These are phyloP conservation scores for Torulaspora globosa DNA, from an alignment of 1,139 yeast genomes.

Conservation along the genomic window DNA sequence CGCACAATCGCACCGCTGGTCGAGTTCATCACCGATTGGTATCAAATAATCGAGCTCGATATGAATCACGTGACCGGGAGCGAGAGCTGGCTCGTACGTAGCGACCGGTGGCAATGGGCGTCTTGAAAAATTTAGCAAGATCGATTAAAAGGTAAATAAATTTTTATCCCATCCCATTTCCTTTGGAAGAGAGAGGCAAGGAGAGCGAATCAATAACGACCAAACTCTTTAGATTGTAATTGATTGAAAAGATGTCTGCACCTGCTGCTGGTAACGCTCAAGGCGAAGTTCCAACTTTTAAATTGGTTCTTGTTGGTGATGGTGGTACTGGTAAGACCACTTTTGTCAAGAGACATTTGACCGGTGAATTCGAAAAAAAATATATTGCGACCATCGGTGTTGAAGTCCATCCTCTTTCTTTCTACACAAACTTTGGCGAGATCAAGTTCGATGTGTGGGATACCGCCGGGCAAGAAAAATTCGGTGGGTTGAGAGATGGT, in stretches of 20 bases:
- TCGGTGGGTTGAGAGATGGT: slow-evolving; percentile 99
- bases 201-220: not conserved
- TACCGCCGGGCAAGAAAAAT: slow-evolving; percentile 99
- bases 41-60: slow-evolving; percentile 18
- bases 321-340: slow-evolving; percentile 99
- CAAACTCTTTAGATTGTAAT: not conserved
- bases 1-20: slow-evolving; percentile 4
- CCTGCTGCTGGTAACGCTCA: slow-evolving; percentile 21
- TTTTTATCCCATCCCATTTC: not conserved
- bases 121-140: not conserved
- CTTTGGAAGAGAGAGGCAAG: not conserved
- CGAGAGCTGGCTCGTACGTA: too few species aligned
- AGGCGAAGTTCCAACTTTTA: slow-evolving; percentile 88
- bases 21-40: slow-evolving; percentile 25
- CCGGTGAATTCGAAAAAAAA: slow-evolving; percentile 99
- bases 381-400: slow-evolving; percentile 99
- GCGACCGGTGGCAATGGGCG: not conserved
- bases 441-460: slow-evolving; percentile 99
- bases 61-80: not conserved
- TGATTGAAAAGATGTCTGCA: slow-evolving; percentile 27
- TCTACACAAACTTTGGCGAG: slow-evolving; percentile 98
- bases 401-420: slow-evolving; percentile 97
- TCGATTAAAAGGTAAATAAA: slow-evolving; percentile 1
- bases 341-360: slow-evolving; percentile 98
- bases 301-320: slow-evolving; percentile 97